Percentiles rank a stretch among this genome's conserved stretches.
phyloP scores from a whole-genome alignment of 2,329 filamentous ascomycete genomes.

The Periglandula ipomoeae region DNA sequence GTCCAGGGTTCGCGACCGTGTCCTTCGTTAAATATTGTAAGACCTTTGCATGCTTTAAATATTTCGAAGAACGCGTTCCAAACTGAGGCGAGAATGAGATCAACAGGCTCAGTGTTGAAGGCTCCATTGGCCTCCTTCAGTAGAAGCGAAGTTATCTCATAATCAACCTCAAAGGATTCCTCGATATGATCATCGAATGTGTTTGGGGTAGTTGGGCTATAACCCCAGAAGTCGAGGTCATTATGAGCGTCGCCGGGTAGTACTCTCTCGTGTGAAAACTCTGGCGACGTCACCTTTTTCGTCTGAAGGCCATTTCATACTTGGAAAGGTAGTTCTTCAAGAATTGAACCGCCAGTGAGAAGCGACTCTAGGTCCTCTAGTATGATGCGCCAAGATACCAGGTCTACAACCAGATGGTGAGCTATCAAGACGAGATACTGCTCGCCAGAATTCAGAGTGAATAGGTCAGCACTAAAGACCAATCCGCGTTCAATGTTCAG shows the following conservation, averaged over 20 bases:
- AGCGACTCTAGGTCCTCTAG: conserved; percentile 33
- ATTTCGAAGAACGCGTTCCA: conserved; percentile 18
- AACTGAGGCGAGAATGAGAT: conserved; percentile 22
- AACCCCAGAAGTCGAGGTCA: conserved; percentile 4
- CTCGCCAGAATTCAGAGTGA: conserved; percentile 1
- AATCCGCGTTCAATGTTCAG: conserved; percentile 13
- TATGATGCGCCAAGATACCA: conserved; percentile 36
- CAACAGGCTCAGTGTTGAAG: conserved; percentile 20
- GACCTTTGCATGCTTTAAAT: conserved; percentile 19
- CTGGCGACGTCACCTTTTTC: background rate
- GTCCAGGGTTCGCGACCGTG: conserved; percentile 23
- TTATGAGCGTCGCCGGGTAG: background rate
- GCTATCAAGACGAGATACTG: conserved; percentile 22
- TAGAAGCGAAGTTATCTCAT: background rate
- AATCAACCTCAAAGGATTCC: conserved; percentile 2
- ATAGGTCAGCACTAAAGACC: conserved; percentile 12
- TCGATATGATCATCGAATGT: conserved; percentile 3
- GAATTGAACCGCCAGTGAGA: conserved; percentile 16
- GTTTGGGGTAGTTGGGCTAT: background rate
- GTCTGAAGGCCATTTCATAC: conserved; percentile 20
- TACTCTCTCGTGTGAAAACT: background rate
- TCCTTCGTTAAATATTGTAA: conserved; percentile 18
- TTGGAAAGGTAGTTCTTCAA: conserved; percentile 23
- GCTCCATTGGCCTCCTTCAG: conserved; percentile 2
- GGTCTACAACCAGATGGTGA: conserved; percentile 32